Percentiles rank a stretch among this genome's conserved stretches.
phyloP scores from a whole-genome alignment of 345 rosid genomes.

The Sisymbrium altissimum region DNA sequence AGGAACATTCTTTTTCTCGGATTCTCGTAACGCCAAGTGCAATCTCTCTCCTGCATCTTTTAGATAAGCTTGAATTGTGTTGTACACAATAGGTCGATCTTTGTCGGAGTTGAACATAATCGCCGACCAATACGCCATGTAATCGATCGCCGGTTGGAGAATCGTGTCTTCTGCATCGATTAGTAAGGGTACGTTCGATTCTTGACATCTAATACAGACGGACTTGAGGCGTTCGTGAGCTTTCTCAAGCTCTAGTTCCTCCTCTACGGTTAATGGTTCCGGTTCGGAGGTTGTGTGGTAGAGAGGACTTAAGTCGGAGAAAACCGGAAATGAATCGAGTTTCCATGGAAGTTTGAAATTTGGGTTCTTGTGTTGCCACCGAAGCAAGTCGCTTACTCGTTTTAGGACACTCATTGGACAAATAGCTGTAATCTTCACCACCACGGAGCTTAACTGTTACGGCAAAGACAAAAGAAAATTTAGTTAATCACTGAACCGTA shows the following conservation, averaged over 20 bases:
- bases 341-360: conserved; percentile 75
- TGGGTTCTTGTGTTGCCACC: conserved; percentile 80
- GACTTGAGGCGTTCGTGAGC: conserved; percentile 49
- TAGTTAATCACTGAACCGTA: background rate
- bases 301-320: conserved; percentile 62
- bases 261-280: conserved; percentile 53
- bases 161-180: conserved; percentile 80
- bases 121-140: conserved; percentile 63
- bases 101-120: conserved; percentile 40
- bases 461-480: background rate
- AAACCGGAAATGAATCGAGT: conserved; percentile 52
- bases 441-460: conserved; percentile 65
- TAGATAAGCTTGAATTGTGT: conserved; percentile 75
- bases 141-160: conserved; percentile 85
- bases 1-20: conserved; percentile 54
- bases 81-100: conserved; percentile 50
- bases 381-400: conserved; percentile 64
- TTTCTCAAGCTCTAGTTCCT: conserved; percentile 52
- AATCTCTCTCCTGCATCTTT: conserved; percentile 77
- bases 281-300: conserved; percentile 68
- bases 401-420: conserved; percentile 55
- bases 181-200: conserved; percentile 47
- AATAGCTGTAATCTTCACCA: conserved; percentile 70
- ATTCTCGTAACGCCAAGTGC: conserved; percentile 45
- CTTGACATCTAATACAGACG: conserved; percentile 47